Base-by-base conservation (phyloP, 176 grass and related monocot genomes). In the Chloris gayana region DNA sequence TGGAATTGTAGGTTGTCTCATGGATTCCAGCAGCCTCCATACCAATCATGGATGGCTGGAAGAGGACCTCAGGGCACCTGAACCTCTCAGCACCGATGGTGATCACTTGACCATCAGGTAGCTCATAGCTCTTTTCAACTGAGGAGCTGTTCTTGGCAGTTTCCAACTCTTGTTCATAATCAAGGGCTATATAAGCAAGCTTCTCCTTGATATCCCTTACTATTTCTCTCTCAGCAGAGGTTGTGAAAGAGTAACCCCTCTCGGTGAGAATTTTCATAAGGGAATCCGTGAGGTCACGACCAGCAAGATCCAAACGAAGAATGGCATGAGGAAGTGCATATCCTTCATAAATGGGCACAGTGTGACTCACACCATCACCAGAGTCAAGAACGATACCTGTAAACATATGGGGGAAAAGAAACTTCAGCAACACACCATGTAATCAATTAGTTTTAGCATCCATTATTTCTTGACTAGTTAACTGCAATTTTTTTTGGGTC, bases 171-270 rank as follows among this genome's bases (percentile, higher is more conserved):
- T 90, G 88, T 22, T 93, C 91, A 2, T 88, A 90, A 44, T 93
- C 91, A 41, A 93, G 85, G 53, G 88, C 91, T 4, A 93, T 86
- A 3, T 93, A 93, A 1, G 91, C 81, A 15, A 93, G 85, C 64
- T 93, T 93, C 82, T 93, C 91, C 88, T 93, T 93, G 74, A 93
- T 93, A 64, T 93, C 91, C 70, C 91, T 89, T 41, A 91, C 88
- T 53, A 93, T 93, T 86, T 93, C 91, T 64, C 91, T 46, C 82
- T 93, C 91, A 0, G 88, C 91, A 45, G 91, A 87, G 67, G 85
- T 91, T 39, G 85, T 93, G 78, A 93, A 93, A 56, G 88, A 83
- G 58, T 93, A 93, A 56, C 91, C 91, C 44, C 88, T 89, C 82
- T 91, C 85, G 0, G 88, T 93, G 34, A 93, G 85, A 49, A 93